phyloP scores from a whole-genome alignment of 2,329 filamentous ascomycete genomes.

The Chaetomium strumarium region DNA sequence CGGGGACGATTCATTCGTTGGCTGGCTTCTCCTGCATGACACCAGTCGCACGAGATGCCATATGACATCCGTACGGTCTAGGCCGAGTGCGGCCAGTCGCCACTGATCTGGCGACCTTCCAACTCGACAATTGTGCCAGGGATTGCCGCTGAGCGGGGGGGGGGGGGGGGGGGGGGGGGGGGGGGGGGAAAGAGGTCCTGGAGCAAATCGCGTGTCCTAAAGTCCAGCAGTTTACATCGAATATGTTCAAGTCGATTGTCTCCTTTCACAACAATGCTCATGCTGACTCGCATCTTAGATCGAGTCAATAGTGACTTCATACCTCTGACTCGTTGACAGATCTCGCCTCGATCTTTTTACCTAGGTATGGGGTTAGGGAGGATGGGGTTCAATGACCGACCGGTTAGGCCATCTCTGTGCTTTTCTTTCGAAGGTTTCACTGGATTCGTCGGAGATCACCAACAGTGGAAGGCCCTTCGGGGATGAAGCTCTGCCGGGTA shows the following conservation, averaged over 20 bases:
- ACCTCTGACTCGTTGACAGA: neutral
- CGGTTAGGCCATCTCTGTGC: neutral
- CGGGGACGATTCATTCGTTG: conserved; percentile 21
- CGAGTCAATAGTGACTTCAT: too few species aligned
- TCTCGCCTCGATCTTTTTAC: neutral
- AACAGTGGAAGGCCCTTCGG: neutral
- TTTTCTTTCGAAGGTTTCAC: neutral
- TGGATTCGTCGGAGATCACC: neutral
- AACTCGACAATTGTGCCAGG: too few species aligned
- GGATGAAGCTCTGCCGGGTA: too few species aligned
- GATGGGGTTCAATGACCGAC: neutral
- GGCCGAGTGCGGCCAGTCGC: neutral
- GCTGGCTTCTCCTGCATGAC: conserved; percentile 23
- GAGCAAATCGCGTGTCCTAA: too few species aligned
- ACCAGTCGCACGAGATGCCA: conserved; percentile 20
- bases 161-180: too few species aligned
- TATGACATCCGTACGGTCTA: conserved; percentile 13
- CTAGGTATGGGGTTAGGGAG: neutral
- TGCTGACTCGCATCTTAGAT: too few species aligned
- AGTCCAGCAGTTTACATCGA: too few species aligned
- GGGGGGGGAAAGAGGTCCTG: too few species aligned
- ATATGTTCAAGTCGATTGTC: too few species aligned
- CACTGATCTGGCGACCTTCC: neutral
- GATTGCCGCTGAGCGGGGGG: too few species aligned
- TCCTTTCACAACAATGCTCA: too few species aligned